A percentile compares a stretch with the other conserved stretches of the same genome.
phyloP scores from a whole-genome alignment of 176 grass and related monocot genomes.

The Zoysia japonica region DNA sequence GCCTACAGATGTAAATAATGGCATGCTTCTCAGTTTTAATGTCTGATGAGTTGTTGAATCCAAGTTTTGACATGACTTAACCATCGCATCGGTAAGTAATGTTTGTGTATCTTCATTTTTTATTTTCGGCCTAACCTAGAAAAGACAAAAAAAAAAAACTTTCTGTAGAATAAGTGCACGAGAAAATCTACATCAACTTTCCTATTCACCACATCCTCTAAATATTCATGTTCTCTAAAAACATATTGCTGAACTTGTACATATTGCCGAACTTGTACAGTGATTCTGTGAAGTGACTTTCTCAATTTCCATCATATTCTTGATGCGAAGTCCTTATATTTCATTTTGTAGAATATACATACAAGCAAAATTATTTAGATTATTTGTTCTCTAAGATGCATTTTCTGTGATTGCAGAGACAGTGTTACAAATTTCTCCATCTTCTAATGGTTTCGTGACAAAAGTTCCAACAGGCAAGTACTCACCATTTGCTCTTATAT shows the following conservation, averaged over 20 bases:
- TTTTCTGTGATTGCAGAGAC: constrained; percentile 26
- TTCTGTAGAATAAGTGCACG: too few relatives aligned
- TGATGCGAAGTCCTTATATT: constrained; percentile 5
- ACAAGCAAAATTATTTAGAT: not conserved
- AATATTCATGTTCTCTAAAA: not conserved
- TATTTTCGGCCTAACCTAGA: not conserved
- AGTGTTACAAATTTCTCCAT: constrained; percentile 4
- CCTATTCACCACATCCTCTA: not conserved
- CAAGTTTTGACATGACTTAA: constrained; percentile 27
- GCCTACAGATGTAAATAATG: constrained; percentile 21
- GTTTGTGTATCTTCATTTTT: constrained; percentile 21
- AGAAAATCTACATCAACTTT: not conserved
- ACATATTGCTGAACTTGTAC: not conserved
- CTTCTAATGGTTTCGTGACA: constrained; percentile 22
- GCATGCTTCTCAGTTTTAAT: constrained; percentile 32
- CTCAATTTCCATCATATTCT: constrained; percentile 2
- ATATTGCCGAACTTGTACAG: not conserved
- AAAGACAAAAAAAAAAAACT: not conserved
- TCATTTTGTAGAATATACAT: not conserved
- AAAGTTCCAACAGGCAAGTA: constrained; percentile 43
- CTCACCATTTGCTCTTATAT: constrained; percentile 1
- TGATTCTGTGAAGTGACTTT: not conserved
- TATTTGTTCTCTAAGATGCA: constrained; percentile 23
- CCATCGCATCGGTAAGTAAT: constrained; percentile 36
- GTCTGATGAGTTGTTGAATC: constrained; percentile 14